Conservation (phyloP, 768 basidiomycete species). For the Suillus luteus region DNA sequence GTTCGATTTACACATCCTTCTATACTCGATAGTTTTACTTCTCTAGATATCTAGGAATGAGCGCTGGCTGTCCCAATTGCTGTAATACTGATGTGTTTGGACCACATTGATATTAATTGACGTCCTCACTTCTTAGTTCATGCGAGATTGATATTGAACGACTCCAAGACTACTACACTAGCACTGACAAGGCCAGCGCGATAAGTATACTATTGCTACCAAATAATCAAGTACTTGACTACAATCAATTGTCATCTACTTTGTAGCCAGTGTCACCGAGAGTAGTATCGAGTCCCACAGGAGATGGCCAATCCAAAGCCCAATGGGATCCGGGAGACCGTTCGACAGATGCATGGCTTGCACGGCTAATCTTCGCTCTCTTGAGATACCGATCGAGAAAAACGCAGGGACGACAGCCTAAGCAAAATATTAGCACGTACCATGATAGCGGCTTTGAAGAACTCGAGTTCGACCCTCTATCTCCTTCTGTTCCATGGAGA, state of each 20-base stretch:
- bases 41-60: background rate
- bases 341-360: slow-evolving; percentile 85
- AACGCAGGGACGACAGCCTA: slow-evolving; percentile 82
- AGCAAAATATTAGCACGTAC: slow-evolving; percentile 37
- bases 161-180: too few relatives aligned
- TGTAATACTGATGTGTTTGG: background rate
- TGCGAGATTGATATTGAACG: too few relatives aligned
- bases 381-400: slow-evolving; percentile 74
- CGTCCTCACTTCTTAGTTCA: too few relatives aligned
- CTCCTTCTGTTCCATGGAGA: background rate
- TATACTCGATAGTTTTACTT: background rate
- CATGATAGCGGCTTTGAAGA: slow-evolving; percentile 68
- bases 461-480: slow-evolving; percentile 53
- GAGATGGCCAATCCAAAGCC: slow-evolving; percentile 79
- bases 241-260: slow-evolving; percentile 31
- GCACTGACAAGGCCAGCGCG: background rate
- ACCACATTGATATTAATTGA: background rate
- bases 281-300: slow-evolving; percentile 64
- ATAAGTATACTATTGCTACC: background rate
- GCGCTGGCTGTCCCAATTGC: background rate
- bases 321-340: slow-evolving; percentile 67
- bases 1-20: too few relatives aligned
- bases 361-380: slow-evolving; percentile 65
- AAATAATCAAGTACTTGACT: background rate
- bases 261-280: slow-evolving; percentile 57